Evolutionary conservation across 2,329 filamentous ascomycete species (phyloP).

Genomic region (Didymella sp.): DNA sequence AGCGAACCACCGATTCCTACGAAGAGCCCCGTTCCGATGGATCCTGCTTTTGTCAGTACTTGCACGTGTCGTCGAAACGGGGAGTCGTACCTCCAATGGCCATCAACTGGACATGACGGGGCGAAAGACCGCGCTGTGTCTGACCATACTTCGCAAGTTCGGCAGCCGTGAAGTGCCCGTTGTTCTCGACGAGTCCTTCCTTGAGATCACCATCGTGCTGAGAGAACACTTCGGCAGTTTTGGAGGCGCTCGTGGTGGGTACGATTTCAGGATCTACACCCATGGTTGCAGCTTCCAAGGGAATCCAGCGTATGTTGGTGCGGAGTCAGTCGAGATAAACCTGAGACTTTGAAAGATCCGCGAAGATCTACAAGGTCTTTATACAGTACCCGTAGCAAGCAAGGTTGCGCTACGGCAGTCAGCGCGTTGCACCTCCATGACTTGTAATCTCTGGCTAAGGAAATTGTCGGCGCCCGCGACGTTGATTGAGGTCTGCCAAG

Average conservation of each 20-base stretch:
- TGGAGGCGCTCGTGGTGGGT: neutral
- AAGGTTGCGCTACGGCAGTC: neutral
- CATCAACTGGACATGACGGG: slow-evolving; percentile 63
- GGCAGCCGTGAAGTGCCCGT: slow-evolving; percentile 15
- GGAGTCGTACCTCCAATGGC: slow-evolving; percentile 60
- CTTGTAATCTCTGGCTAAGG: slow-evolving; percentile 12
- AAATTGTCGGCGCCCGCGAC: slow-evolving; percentile 1
- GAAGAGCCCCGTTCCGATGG: slow-evolving; percentile 73
- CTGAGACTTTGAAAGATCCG: slow-evolving; percentile 4
- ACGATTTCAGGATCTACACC: slow-evolving; percentile 17
- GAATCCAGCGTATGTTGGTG: neutral
- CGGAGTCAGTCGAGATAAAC: neutral
- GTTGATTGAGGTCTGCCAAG: slow-evolving; percentile 6
- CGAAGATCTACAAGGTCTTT: slow-evolving; percentile 2
- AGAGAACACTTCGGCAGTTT: slow-evolving; percentile 4
- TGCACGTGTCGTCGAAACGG: neutral
- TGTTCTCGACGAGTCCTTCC: slow-evolving; percentile 10
- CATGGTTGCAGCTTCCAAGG: slow-evolving; percentile 1
- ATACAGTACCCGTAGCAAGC: slow-evolving; percentile 1
- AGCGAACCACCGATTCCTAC: slow-evolving; percentile 63
- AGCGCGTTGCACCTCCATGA: slow-evolving; percentile 2
- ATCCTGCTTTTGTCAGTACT: slow-evolving; percentile 57
- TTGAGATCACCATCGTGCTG: slow-evolving; percentile 16
- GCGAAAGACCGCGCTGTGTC: slow-evolving; percentile 52
- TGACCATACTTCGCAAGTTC: slow-evolving; percentile 19